Evolutionary conservation across 345 rosid species (phyloP).

Genomic region (Raphanus sativus): DNA sequence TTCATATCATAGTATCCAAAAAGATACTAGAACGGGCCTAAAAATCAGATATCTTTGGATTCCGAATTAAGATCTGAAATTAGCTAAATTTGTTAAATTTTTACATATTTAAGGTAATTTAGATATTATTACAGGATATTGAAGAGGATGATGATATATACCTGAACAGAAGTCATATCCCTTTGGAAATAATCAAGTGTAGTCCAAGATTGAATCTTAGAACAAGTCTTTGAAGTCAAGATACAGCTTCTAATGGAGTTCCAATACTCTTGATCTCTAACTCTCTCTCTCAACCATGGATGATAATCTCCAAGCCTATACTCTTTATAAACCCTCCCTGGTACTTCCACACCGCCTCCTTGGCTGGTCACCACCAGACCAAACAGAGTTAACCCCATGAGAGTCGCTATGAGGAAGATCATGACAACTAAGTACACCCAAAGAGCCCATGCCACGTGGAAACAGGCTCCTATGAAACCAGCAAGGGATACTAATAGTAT

Average conservation of each 20-base stretch:
- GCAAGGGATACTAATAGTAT: slow-evolving; percentile 73
- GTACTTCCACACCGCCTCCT: slow-evolving; percentile 69
- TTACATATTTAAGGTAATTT: too few relatives aligned
- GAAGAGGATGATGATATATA: slow-evolving; percentile 7
- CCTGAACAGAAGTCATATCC: slow-evolving; percentile 81
- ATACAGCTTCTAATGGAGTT: slow-evolving; percentile 64
- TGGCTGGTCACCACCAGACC: slow-evolving; percentile 77
- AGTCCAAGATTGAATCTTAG: slow-evolving; percentile 65
- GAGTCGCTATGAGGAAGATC: slow-evolving; percentile 63
- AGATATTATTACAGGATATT: too few relatives aligned
- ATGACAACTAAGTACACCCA: slow-evolving; percentile 91
- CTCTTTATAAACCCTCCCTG: slow-evolving; percentile 71
- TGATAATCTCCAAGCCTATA: slow-evolving; percentile 67
- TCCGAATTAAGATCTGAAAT: neutral
- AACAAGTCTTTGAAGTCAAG: slow-evolving; percentile 68
- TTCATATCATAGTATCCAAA: too few relatives aligned
- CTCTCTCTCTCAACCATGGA: slow-evolving; percentile 71
- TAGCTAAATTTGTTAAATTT: neutral
- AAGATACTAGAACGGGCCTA: neutral
- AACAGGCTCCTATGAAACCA: slow-evolving; percentile 93
- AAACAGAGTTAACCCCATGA: slow-evolving; percentile 73
- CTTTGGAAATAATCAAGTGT: slow-evolving; percentile 69
- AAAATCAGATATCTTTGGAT: neutral
- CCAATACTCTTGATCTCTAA: slow-evolving; percentile 69
- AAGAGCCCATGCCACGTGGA: slow-evolving; percentile 78